A percentile compares a stretch with the other conserved stretches of the same genome.
phyloP scores from a whole-genome alignment of 2,329 filamentous ascomycete species.

The Aspergillus pseudoglaucus region DNA sequence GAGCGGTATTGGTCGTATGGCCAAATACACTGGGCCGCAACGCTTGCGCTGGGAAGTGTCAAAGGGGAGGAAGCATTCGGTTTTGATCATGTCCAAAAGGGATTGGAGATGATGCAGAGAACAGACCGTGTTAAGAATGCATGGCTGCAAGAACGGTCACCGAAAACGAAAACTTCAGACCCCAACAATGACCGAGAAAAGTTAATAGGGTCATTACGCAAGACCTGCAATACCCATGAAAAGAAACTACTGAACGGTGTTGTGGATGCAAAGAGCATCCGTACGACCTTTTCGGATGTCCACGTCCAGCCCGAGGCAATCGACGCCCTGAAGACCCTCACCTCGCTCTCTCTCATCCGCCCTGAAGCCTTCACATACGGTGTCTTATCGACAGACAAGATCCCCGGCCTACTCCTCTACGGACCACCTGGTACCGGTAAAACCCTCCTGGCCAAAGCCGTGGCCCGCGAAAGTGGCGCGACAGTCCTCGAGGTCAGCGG shows the following conservation, averaged over 20 bases:
- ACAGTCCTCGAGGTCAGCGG: conserved; percentile 77
- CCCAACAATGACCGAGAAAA: conserved; percentile 32
- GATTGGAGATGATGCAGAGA: conserved; percentile 35
- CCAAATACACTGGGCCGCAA: conserved; percentile 55
- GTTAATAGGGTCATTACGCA: conserved; percentile 45
- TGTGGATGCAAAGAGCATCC: conserved; percentile 72
- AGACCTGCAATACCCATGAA: conserved; percentile 67
- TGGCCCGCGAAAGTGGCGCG: conserved; percentile 60
- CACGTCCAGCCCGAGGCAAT: conserved; percentile 77
- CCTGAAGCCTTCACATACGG: conserved; percentile 96
- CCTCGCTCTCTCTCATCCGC: conserved; percentile 74
- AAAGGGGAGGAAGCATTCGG: conserved; percentile 36
- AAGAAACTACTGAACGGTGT: conserved; percentile 75
- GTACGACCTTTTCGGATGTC: conserved; percentile 80
- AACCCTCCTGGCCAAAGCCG: conserved; percentile 56
- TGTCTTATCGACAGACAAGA: conserved; percentile 82
- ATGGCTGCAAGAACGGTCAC: conserved; percentile 30
- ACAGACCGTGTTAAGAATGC: conserved; percentile 33
- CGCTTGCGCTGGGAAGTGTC: conserved; percentile 46
- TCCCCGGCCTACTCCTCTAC: conserved; percentile 81
- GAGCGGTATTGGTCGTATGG: conserved; percentile 54
- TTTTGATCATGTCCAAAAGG: conserved; percentile 31
- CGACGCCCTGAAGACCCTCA: conserved; percentile 80
- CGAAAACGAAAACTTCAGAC: conserved; percentile 21
- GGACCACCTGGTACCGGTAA: conserved; percentile 70